Conservation (phyloP, 306 rosid genomes). For the Acacia melanoxylon region DNA sequence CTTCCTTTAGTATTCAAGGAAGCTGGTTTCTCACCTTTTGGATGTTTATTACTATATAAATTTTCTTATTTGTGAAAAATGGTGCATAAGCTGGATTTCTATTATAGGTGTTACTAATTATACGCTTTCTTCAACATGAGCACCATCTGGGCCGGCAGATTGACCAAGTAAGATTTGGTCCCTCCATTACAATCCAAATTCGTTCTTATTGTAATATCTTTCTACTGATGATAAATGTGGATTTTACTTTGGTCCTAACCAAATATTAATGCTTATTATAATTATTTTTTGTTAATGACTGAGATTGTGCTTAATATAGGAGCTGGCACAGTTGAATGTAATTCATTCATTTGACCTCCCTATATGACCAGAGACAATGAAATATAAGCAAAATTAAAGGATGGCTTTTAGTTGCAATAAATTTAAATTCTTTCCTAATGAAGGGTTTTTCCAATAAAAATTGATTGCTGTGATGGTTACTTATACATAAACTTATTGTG, state of each 20-base stretch:
- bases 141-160: conserved; percentile 95
- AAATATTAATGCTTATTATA: not conserved
- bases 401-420: not conserved
- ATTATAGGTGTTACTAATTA: conserved; percentile 72
- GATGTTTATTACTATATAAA: not conserved
- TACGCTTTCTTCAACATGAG: conserved; percentile 95
- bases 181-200: not conserved
- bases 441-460: not conserved
- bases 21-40: conserved; percentile 8
- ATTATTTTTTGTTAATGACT: not conserved
- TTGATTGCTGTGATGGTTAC: not conserved
- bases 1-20: not conserved
- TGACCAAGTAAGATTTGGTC: conserved; percentile 64
- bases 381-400: not conserved
- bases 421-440: not conserved
- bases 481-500: not conserved
- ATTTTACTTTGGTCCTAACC: not conserved
- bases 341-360: not conserved
- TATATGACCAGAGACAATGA: not conserved
- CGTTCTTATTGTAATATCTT: not conserved
- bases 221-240: not conserved
- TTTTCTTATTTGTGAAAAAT: not conserved
- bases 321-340: not conserved
- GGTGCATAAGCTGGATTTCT: conserved; percentile 8
- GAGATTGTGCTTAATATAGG: conserved; percentile 9